phyloP scores from a whole-genome alignment of 805 yeast species.

The Pichia cabralensis region DNA sequence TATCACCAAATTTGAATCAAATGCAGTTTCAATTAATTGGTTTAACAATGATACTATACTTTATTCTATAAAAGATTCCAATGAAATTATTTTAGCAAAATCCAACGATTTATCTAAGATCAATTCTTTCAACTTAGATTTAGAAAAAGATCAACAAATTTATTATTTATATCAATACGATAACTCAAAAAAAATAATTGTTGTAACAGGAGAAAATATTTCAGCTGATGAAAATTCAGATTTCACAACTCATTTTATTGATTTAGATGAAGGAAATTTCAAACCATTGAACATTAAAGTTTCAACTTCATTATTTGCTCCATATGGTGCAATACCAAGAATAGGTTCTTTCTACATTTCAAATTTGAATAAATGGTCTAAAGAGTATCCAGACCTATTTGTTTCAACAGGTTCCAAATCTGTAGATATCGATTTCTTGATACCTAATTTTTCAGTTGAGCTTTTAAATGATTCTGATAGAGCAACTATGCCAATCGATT shows the following conservation, averaged over 20 bases:
- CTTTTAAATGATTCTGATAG: slow-evolving; percentile 61
- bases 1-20: neutral
- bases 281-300: slow-evolving; percentile 7
- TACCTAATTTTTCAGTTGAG: slow-evolving; percentile 28
- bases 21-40: slow-evolving; percentile 10
- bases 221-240: neutral
- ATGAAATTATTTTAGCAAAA: slow-evolving; percentile 1
- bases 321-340: slow-evolving; percentile 43
- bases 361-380: slow-evolving; percentile 32
- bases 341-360: slow-evolving; percentile 35
- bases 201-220: slow-evolving; percentile 3
- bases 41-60: slow-evolving; percentile 1
- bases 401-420: slow-evolving; percentile 55
- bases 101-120: neutral
- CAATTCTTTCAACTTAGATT: slow-evolving; percentile 6
- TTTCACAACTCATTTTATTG: slow-evolving; percentile 5
- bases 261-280: neutral
- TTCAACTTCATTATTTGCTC: slow-evolving; percentile 13
- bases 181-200: neutral
- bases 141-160: slow-evolving; percentile 3
- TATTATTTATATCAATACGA: slow-evolving; percentile 4
- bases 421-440: slow-evolving; percentile 46
- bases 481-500: slow-evolving; percentile 66
- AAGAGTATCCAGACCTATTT: slow-evolving; percentile 23
- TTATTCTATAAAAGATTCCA: neutral